Conservation (phyloP, 176 grass and related monocot species). For the Raddia distichophylla region DNA sequence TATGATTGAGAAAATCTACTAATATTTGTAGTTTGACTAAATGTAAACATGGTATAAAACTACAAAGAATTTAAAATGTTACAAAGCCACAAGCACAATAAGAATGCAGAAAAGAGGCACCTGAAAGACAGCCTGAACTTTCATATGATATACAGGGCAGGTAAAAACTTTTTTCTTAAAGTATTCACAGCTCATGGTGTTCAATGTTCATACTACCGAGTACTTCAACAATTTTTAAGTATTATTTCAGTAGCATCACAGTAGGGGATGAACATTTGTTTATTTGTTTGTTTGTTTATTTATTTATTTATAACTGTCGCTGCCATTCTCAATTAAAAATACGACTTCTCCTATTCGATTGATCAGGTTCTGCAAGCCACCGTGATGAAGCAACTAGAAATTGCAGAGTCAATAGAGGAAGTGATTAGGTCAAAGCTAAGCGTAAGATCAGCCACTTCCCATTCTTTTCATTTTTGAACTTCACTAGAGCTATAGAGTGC, state of each 20-base stretch:
- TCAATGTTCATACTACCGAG: not conserved
- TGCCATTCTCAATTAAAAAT: not conserved
- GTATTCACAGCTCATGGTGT: not conserved
- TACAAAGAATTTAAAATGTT: not conserved
- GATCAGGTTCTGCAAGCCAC: slow-evolving; percentile 81
- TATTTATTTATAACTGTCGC: not conserved
- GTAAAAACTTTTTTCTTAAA: not conserved
- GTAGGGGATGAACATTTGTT: not conserved
- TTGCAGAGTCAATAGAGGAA: slow-evolving; percentile 75
- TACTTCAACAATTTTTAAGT: not conserved
- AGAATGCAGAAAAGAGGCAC: not conserved
- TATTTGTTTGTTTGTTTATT: not conserved
- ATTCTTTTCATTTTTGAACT: slow-evolving; percentile 12
- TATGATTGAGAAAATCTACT: not conserved
- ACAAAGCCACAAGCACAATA: not conserved
- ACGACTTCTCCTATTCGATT: slow-evolving; percentile 4
- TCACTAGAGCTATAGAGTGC: not conserved
- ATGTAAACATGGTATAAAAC: not conserved
- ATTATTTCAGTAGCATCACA: slow-evolving; percentile 8
- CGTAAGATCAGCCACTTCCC: slow-evolving; percentile 44
- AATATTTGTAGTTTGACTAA: not conserved
- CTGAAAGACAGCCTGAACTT: not conserved
- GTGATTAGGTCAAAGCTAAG: slow-evolving; percentile 53
- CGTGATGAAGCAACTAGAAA: slow-evolving; percentile 78
- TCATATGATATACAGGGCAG: not conserved